Percentiles rank a stretch among this genome's conserved stretches.
Evolutionary conservation across 2,329 filamentous ascomycete genomes (phyloP).

Genomic region (Talaromyces funiculosus): DNA sequence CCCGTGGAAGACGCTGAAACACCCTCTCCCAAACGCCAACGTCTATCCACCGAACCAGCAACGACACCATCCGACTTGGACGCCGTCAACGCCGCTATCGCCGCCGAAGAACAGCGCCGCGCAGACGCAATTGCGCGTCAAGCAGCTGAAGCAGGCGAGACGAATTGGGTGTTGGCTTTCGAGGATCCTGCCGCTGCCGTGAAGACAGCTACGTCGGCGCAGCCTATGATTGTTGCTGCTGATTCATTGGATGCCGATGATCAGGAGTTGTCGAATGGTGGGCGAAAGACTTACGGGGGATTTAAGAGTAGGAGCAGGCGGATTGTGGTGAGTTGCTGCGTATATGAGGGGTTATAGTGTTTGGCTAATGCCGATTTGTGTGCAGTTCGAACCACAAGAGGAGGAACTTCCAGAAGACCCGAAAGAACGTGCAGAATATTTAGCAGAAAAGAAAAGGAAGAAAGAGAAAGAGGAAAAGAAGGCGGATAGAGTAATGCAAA

Average conservation of each 20-base stretch:
- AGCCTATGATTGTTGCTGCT: slow-evolving; percentile 28
- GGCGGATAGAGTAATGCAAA: slow-evolving; percentile 14
- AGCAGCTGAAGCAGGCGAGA: slow-evolving; percentile 40
- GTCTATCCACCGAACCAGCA: slow-evolving; percentile 23
- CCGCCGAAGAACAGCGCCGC: slow-evolving; percentile 38
- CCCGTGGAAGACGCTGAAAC: slow-evolving; percentile 41
- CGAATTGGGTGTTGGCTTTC: slow-evolving; percentile 40
- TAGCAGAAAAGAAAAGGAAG: slow-evolving; percentile 17
- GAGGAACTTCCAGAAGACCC: not conserved
- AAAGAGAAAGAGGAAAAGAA: slow-evolving; percentile 17
- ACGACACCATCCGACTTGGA: slow-evolving; percentile 32
- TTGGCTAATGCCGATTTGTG: not conserved
- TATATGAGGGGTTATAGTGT: not conserved
- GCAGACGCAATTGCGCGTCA: slow-evolving; percentile 35
- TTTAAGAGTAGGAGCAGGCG: slow-evolving; percentile 29
- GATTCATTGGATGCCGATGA: slow-evolving; percentile 31
- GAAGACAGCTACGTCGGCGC: slow-evolving; percentile 16
- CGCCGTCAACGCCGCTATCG: slow-evolving; percentile 36
- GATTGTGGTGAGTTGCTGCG: slow-evolving; percentile 19
- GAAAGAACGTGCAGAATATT: not conserved
- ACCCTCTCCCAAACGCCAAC: slow-evolving; percentile 33
- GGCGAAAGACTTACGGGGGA: slow-evolving; percentile 35
- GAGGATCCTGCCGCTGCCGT: slow-evolving; percentile 9
- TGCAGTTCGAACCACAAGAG: not conserved
- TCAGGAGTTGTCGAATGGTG: slow-evolving; percentile 25